Conservation (phyloP, 805 yeast genomes). For the Lipomyces orientalis region DNA sequence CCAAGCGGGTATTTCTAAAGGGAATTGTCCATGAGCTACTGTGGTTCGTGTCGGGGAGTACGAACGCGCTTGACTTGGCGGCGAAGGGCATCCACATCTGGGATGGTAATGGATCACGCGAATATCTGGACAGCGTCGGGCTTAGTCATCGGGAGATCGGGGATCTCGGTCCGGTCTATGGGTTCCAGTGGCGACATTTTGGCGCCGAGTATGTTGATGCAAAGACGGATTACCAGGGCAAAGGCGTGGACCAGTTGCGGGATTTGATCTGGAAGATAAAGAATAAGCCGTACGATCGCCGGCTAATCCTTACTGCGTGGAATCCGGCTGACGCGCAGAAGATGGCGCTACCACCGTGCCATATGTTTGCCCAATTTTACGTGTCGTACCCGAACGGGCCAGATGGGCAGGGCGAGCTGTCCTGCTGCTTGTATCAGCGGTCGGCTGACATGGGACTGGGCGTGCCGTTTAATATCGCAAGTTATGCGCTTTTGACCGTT, state of each 20-base stretch:
- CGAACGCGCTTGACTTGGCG: slow-evolving; percentile 79
- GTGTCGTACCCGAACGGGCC: slow-evolving; percentile 74
- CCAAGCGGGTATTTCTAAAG: slow-evolving; percentile 87
- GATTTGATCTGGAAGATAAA: slow-evolving; percentile 79
- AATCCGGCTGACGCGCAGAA: slow-evolving; percentile 91
- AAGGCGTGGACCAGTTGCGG: slow-evolving; percentile 89
- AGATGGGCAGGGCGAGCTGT: slow-evolving; percentile 65
- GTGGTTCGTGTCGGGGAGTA: slow-evolving; percentile 91
- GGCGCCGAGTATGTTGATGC: slow-evolving; percentile 92
- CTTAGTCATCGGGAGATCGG: slow-evolving; percentile 82
- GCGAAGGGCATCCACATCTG: slow-evolving; percentile 94
- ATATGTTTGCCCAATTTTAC: slow-evolving; percentile 92
- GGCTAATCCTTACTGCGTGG: slow-evolving; percentile 97
- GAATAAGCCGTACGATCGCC: slow-evolving; percentile 89
- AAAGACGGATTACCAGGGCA: slow-evolving; percentile 81
- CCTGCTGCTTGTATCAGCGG: slow-evolving; percentile 91
- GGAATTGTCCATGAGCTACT: slow-evolving; percentile 86
- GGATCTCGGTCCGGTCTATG: slow-evolving; percentile 97
- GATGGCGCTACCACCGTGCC: slow-evolving; percentile 99
- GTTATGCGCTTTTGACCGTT: slow-evolving; percentile 87
- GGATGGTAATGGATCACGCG: slow-evolving; percentile 98
- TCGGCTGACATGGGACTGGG: slow-evolving; percentile 99
- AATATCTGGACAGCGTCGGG: slow-evolving; percentile 83
- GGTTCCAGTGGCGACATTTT: slow-evolving; percentile 99
- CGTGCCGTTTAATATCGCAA: slow-evolving; percentile 97